Base-by-base conservation (phyloP, 352 stramenopile genomes). In the Pythium plurisporium region DNA sequence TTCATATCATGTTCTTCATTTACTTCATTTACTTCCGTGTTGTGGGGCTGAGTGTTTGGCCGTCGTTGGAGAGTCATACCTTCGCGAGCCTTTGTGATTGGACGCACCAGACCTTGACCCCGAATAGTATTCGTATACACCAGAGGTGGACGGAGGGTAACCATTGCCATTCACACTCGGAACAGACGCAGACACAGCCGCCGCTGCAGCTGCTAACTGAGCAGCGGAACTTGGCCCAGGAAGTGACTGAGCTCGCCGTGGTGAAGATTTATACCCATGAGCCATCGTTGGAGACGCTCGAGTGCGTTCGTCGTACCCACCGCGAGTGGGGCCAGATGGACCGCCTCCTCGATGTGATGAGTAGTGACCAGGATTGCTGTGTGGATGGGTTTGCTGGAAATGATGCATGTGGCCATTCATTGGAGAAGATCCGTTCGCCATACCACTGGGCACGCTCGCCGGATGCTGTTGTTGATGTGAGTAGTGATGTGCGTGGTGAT, bases 181-280 rank as follows among this genome's bases (percentile, higher is more conserved):
- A 3, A 38, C 31, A 1, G 44, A 45, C 7, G n/a, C 33, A 0
- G 54, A 62, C 19, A 43, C 44, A 1, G 27, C 55, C 20, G 56
- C 57, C 12, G 49, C 58, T 11, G 43, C 57, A 0, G 44, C 49
- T 3, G 27, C 57, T 12, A 57, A 26, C 17, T 48, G 34, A 1
- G 48, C 36, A 23, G 55, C 23, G 6, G 44, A 43, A 20, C 43
- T 37, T 19, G 46, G 22, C 17, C 58, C 58, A 0, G 58, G 47
- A 7, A 62, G 41, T 14, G 66, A 74, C 58, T 70, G 55, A 22
- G 66, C 44, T 22, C 58, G 45, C 23, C 58, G 63, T 22, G 62
- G 66, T n/a, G 59, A 60, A 14, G 65, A 61, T 25, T 55, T 68
- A 36, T 40, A 48, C 27, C 27, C 26, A 17, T 44, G 61, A 33